Base-by-base conservation (phyloP, 768 basidiomycete genomes). In the Trametes elegans region DNA sequence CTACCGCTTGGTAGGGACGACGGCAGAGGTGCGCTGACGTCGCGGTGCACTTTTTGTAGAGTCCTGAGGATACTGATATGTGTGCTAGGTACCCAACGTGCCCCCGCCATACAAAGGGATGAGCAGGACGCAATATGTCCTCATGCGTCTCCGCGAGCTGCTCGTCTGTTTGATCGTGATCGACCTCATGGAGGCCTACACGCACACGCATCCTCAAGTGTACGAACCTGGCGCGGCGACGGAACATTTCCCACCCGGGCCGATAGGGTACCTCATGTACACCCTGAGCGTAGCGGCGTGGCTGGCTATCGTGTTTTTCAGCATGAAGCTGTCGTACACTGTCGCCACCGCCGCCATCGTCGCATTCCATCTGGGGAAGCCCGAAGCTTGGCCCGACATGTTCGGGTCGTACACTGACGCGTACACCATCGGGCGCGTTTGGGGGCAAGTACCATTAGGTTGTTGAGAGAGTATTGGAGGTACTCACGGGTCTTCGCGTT, bases 371-470 rank as follows among this genome's bases (percentile, higher is more conserved):
- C 31, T 55, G 4, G 67, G 67, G n/a, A 41, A 69, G n/a, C 73
- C 74, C 0, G 56, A 62, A 19, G 68, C 70, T 27, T 79, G 77
- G 76, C 74, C 75, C 1, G 66, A 64, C 19, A 19, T 74, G 8
- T 77, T 72, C 50, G 74, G 74, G 0, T 49, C 48, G 7, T 62
- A 59, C 47, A 41, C 47, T 8, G 69, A 76, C 23, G 71, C 71
- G 7, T 76, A 72, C 55, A 73, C 73, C 2, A 49, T 78, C 13
- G 69, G 73, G 16, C 65, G 66, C 6, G 67, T 73, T 24, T 78
- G 76, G 77, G 70, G 75, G 74, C 75, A 56, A 58, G 73, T 65
- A 7, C 42, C 16, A 38, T 11, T 28, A 10, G 24, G 23, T 38
- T 16, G 24, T 32, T 14, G 18, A 2, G 23, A 0, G 7, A n/a